Base-by-base conservation (phyloP, 148 eudicot genomes). In the Pouteria glomerata region DNA sequence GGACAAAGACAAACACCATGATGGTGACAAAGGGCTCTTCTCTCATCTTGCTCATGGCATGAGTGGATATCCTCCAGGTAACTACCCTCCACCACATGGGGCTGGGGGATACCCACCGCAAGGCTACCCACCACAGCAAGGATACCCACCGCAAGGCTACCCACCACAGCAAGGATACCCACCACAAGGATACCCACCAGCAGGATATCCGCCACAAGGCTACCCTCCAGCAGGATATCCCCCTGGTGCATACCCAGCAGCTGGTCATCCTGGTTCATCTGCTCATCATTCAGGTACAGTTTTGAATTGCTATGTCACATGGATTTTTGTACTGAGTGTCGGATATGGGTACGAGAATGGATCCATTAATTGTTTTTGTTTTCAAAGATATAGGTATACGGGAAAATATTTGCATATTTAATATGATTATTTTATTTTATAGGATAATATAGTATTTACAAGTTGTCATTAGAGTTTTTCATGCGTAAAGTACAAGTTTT, bases 11-110 rank as follows among this genome's bases (percentile, higher is more conserved):
- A 83, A 76, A n/a, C 34, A 64, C 27, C 87, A 81, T 23, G 76
- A 82, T 58, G 82, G 82, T 60, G 89, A 87, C 69, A 86, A 71
- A 79, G 97, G 97, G 61, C 76, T 85, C 21, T 81, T 87, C 57
- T 81, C 89, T 51, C 79, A 81, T 30, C 76, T 79, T 18, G 78
- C 82, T 79, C 84, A 80, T 4, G 80, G 74, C 0, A 76, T 18
- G 62, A 84, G 80, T 11, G 82, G 86, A 24, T 61, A 78, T 69
- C 82, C 77, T 24, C 80, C 82, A 1, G 83, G 80, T 29, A 72
- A 73, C 1, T 76, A 87, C 63, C 83, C 81, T 21, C 69, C 60
- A 33, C 77, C 71, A 45, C 80, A 56, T 0, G 15, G 39, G 0
- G 82, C 58, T 0, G 15, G 39, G 0, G 82, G 82, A 12, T 83